phyloP scores from a whole-genome alignment of 2,329 filamentous ascomycete genomes.

The Penicillium sp. region DNA sequence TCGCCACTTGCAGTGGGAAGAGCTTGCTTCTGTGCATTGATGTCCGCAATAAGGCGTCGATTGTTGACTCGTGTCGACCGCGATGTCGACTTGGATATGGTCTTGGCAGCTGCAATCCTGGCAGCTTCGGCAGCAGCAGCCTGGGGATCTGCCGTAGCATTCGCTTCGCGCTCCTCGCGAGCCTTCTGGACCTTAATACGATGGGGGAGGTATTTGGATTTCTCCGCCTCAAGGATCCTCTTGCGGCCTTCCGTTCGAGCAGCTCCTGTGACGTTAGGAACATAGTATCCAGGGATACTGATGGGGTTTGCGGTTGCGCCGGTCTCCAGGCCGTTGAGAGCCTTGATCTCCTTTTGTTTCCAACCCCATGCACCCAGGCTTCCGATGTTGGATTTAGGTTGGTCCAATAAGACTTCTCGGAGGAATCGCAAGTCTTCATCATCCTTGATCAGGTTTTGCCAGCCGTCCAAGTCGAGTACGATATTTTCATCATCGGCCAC shows the following conservation, averaged over 20 bases:
- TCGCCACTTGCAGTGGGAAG: conserved; percentile 70
- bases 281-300: conserved; percentile 70
- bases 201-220: conserved; percentile 96
- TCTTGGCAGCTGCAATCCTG: conserved; percentile 75
- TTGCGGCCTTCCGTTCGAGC: conserved; percentile 91
- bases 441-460: conserved; percentile 69
- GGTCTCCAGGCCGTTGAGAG: conserved; percentile 61
- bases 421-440: conserved; percentile 65
- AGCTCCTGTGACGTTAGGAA: conserved; percentile 79
- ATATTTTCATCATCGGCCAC: conserved; percentile 66
- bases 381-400: conserved; percentile 52
- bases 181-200: conserved; percentile 94
- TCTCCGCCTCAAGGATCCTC: conserved; percentile 95
- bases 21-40: conserved; percentile 88
- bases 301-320: conserved; percentile 56
- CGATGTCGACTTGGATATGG: conserved; percentile 83
- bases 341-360: conserved; percentile 72
- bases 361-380: conserved; percentile 67
- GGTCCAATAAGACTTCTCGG: conserved; percentile 51
- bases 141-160: conserved; percentile 63
- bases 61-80: conserved; percentile 95
- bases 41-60: conserved; percentile 87
- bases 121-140: conserved; percentile 69
- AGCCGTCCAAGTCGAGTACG: conserved; percentile 69
- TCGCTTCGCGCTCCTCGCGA: conserved; percentile 83